phyloP scores from a whole-genome alignment of 805 yeast genomes.

The Candida quercuum region DNA sequence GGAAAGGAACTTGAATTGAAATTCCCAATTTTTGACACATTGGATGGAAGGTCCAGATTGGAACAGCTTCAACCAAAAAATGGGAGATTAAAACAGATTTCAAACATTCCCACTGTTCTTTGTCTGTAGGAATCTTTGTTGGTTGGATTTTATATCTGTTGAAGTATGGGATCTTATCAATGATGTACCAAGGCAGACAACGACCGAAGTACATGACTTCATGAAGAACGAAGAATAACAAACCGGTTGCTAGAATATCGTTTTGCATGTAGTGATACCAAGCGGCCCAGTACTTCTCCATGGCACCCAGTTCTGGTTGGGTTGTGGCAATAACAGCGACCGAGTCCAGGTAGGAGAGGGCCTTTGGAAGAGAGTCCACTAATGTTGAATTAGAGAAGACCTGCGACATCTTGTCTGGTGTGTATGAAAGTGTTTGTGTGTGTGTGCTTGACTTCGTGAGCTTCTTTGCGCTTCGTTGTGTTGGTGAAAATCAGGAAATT shows the following conservation, averaged over 20 bases:
- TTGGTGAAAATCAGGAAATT: no score
- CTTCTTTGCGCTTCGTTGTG: no score
- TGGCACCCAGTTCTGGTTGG: slow-evolving; percentile 32
- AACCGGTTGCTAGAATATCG: slow-evolving; percentile 89
- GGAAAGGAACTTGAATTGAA: slow-evolving; percentile 79
- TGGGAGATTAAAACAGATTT: slow-evolving; percentile 82
- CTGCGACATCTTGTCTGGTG: not conserved
- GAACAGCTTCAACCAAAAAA: slow-evolving; percentile 89
- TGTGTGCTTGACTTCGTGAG: no score
- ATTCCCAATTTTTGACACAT: slow-evolving; percentile 80
- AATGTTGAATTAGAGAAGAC: slow-evolving; percentile 4
- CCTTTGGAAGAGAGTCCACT: slow-evolving; percentile 2
- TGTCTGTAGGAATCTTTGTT: slow-evolving; percentile 67
- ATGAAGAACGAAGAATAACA: slow-evolving; percentile 75
- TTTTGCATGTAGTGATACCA: slow-evolving; percentile 83
- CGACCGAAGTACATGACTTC: slow-evolving; percentile 90
- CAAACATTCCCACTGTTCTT: slow-evolving; percentile 91
- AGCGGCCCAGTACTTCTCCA: slow-evolving; percentile 83
- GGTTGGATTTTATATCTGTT: slow-evolving; percentile 86
- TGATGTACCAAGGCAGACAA: slow-evolving; percentile 86
- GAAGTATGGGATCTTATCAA: slow-evolving; percentile 83
- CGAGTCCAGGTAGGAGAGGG: not conserved
- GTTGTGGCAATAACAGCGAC: not conserved
- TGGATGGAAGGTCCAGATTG: slow-evolving; percentile 97
- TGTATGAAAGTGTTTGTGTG: no score